Evolutionary conservation across 805 yeast species (phyloP), one percentile per base, ranked within the genome.

Genomic region (Barnettozyma vustinii): DNA sequence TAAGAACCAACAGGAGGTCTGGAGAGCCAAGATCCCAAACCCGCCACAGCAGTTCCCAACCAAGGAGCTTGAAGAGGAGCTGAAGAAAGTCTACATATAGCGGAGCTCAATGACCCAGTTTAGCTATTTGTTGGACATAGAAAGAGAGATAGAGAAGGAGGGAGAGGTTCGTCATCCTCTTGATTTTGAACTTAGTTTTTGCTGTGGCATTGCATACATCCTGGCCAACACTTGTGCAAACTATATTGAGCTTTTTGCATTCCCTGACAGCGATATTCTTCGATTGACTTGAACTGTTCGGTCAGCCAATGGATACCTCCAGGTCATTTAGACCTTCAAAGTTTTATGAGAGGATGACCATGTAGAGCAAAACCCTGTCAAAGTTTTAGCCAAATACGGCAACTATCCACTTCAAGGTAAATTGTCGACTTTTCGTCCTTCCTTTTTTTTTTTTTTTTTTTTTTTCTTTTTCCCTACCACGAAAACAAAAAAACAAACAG

Each of bases 21-120:
- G 60, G 60, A 56, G 63, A 47, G 62, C 20, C 32, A 58, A 58
- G 50, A 53, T 59, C 16, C 60, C 62, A 42, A 59, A 59, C 45
- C 63, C 63, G 19, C 63, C 63, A 39, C 61, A 58, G 39, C 43
- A 56, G 41, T 46, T 19, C 40, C 63, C 63, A 20, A 55, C 60
- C 1, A 18, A 27, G 2, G 63, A 59, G 40, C 50, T 59, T 19
- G 63, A 59, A 23, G 39, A 33, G 13, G 53, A 57, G 42, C n/a
- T 59, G 30, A 30, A 45, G 35, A 56, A 56, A 40, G 55, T 57
- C 15, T 54, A 55, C 50, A 23, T n/a, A 23, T 39, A 23, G 16
- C 33, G 9, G 30, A 30, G 8, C 13, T 30, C 18, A 40, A 15
- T 48, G 26, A 35, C 12, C 3, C n/a, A 9, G n/a, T 15, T 21